Evolutionary conservation across 345 rosid genomes (phyloP).

Genomic region (Limnanthes douglasii): DNA sequence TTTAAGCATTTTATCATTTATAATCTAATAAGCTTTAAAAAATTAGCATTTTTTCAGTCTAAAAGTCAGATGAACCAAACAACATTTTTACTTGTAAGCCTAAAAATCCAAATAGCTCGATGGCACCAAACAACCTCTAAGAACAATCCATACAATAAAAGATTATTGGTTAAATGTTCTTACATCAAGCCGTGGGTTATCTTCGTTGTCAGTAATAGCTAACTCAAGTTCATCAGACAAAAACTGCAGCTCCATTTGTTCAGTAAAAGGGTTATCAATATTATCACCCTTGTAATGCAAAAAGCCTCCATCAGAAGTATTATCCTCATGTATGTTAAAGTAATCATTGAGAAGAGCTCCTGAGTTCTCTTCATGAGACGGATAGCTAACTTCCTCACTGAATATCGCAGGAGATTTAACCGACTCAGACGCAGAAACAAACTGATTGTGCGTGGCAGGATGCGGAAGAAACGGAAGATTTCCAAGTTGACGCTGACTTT

Average conservation of each 20-base stretch:
- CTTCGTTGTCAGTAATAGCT: slow-evolving; percentile 57
- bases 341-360: slow-evolving; percentile 37
- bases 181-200: slow-evolving; percentile 81
- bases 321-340: slow-evolving; percentile 33
- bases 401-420: slow-evolving; percentile 36
- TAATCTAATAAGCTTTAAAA: too few species aligned
- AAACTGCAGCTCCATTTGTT: slow-evolving; percentile 68
- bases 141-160: too few species aligned
- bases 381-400: slow-evolving; percentile 30
- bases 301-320: slow-evolving; percentile 37
- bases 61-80: too few species aligned
- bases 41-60: too few species aligned
- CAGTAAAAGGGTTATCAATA: slow-evolving; percentile 30
- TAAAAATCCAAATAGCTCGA: background rate
- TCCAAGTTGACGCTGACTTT: slow-evolving; percentile 37
- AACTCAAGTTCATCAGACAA: slow-evolving; percentile 74
- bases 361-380: slow-evolving; percentile 27
- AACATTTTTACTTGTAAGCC: background rate
- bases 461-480: slow-evolving; percentile 80
- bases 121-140: too few species aligned
- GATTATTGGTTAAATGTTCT: slow-evolving; percentile 12
- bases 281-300: slow-evolving; percentile 24
- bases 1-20: too few species aligned
- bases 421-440: slow-evolving; percentile 37
- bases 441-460: slow-evolving; percentile 33